phyloP scores from a whole-genome alignment of 2,329 filamentous ascomycete genomes.

The Epicoccum nigrum region DNA sequence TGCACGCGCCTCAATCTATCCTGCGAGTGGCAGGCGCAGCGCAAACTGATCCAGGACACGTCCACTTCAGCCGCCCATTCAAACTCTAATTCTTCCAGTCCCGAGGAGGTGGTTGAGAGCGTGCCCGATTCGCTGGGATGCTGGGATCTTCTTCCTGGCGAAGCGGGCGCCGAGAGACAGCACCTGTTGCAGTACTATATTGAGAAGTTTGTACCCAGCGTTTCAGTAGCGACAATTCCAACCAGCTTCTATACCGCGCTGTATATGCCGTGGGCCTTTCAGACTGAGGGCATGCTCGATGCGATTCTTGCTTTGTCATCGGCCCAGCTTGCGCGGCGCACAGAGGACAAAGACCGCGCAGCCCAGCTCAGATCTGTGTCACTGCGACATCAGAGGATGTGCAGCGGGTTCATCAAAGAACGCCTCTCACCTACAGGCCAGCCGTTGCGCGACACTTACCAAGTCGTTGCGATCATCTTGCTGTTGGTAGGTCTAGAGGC shows the following conservation, averaged over 20 bases:
- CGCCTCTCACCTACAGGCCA: slow-evolving; percentile 35
- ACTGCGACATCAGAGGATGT: slow-evolving; percentile 39
- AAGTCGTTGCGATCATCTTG: slow-evolving; percentile 43
- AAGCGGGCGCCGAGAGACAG: slow-evolving; percentile 33
- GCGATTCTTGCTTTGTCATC: slow-evolving; percentile 45
- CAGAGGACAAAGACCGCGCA: slow-evolving; percentile 34
- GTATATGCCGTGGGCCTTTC: slow-evolving; percentile 47
- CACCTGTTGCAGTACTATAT: slow-evolving; percentile 45
- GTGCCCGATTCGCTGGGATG: slow-evolving; percentile 32
- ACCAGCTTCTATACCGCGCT: slow-evolving; percentile 45
- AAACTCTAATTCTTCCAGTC: slow-evolving; percentile 19
- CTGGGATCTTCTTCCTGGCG: slow-evolving; percentile 39
- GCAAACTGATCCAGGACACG: slow-evolving; percentile 27
- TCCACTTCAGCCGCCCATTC: slow-evolving; percentile 9
- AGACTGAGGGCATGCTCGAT: slow-evolving; percentile 44
- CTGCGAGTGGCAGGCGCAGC: slow-evolving; percentile 45
- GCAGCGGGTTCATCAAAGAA: slow-evolving; percentile 41
- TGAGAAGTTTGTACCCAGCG: slow-evolving; percentile 45
- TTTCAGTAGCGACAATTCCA: slow-evolving; percentile 44
- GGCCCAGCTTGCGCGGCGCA: slow-evolving; percentile 42
- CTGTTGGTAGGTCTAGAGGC: slow-evolving; percentile 45
- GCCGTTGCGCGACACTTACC: slow-evolving; percentile 37
- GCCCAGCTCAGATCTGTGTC: slow-evolving; percentile 38
- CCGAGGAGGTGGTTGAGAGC: slow-evolving; percentile 24
- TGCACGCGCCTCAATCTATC: slow-evolving; percentile 44